A percentile compares a stretch with the other conserved stretches of the same genome.
Evolutionary conservation across 1,139 yeast species (phyloP).

Genomic region (Yamadazyma triangularis): DNA sequence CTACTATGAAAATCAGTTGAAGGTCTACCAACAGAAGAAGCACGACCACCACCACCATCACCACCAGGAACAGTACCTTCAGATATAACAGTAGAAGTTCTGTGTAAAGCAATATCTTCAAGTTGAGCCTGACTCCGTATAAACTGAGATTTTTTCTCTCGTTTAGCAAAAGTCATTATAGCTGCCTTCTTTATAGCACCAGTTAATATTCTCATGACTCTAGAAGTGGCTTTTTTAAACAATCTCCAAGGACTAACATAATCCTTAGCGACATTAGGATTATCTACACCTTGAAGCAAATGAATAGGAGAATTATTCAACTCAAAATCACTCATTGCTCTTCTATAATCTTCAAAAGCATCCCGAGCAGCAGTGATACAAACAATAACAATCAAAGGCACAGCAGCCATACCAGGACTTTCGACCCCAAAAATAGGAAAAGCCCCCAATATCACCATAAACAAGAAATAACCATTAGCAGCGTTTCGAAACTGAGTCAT

Average conservation of each 20-base stretch:
- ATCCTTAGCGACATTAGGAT: slow-evolving; percentile 75
- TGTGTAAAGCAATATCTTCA: slow-evolving; percentile 27
- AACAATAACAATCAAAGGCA: slow-evolving; percentile 91
- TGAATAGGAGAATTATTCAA: slow-evolving; percentile 86
- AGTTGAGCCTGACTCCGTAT: slow-evolving; percentile 22
- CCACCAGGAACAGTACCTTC: slow-evolving; percentile 26
- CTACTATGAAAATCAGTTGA: slow-evolving; percentile 11
- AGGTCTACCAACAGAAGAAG: slow-evolving; percentile 4
- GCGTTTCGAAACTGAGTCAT: slow-evolving; percentile 77
- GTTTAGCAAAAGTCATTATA: slow-evolving; percentile 27
- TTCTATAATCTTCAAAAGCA: slow-evolving; percentile 88
- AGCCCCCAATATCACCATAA: slow-evolving; percentile 77
- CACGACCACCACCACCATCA: not conserved
- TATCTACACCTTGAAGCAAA: slow-evolving; percentile 62
- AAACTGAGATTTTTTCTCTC: slow-evolving; percentile 22
- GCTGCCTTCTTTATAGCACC: slow-evolving; percentile 19
- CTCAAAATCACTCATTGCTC: slow-evolving; percentile 76
- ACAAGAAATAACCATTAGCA: slow-evolving; percentile 84
- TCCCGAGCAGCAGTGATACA: slow-evolving; percentile 85
- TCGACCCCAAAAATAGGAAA: slow-evolving; percentile 90
- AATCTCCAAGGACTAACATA: slow-evolving; percentile 61
- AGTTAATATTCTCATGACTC: slow-evolving; percentile 13
- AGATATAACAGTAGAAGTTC: slow-evolving; percentile 40
- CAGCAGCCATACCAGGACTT: slow-evolving; percentile 85
- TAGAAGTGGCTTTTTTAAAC: slow-evolving; percentile 47